Base-by-base conservation (phyloP, 1,139 yeast genomes). In the Candida gigantensis region DNA sequence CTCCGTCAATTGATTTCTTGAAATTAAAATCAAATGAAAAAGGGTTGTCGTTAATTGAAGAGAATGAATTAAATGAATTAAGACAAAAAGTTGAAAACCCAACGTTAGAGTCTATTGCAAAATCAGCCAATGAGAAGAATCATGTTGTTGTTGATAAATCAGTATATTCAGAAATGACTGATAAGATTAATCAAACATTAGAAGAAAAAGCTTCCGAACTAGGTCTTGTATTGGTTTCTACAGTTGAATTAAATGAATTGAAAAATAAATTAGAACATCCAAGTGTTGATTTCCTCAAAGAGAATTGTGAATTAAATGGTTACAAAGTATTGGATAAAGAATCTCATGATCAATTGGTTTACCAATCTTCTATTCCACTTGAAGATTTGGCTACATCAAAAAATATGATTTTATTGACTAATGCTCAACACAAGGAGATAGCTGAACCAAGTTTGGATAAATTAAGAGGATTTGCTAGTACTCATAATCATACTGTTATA, bases 371-470 rank as follows among this genome's bases (percentile, higher is more conserved):
- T 2, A 45, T 48, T 35, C 15, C 57, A 1, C 28, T 57, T 6
- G 53, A 45, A 11, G 53, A 46, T 1, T 51, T 40, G 28, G 63
- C 63, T 3, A 19, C 33, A 5, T 49, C 44, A 19, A 50, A 47
- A 20, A 44, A 50, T 17, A 52, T 46, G 46, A 43, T 40, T 13
- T 42, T 60, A 6, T 15, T 63, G 5, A 19, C 51, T 1, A 31
- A 32, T 8, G 47, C 36, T 3, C 57, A 55, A n/a, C 50, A 49
- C 28, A 36, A 52, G 2, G 38, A 27, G 2, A 40, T 56, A 14
- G 6, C 29, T 8, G 40, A 45, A 6, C 67, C 67, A n/a, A 44
- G 54, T 10, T 34, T 58, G 24, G 56, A 53, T 8, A 51, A 47
- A 14, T 41, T 63, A 20, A 44, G 48, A 11, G 36, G 41, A 4